Percentiles rank a stretch among this genome's conserved stretches.
These are phyloP conservation scores for Ceratocystis cubensis DNA, from an alignment of 2,329 filamentous ascomycete species.

Conservation along the genomic window DNA sequence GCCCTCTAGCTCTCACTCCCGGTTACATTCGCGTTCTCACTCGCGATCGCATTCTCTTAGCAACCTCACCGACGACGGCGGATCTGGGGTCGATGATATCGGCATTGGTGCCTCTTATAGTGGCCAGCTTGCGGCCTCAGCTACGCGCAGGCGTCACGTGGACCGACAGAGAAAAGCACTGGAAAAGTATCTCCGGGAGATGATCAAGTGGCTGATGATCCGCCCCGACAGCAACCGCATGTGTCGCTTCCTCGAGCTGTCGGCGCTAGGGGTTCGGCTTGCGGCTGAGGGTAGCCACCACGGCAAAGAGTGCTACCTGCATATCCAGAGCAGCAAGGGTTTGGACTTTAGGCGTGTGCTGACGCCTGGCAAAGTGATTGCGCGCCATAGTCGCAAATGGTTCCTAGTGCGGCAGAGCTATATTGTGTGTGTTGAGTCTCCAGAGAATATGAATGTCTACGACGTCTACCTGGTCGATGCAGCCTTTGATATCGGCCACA, in stretches of 20 bases:
- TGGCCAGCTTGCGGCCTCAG: conserved; percentile 41
- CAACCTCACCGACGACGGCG: conserved; percentile 34
- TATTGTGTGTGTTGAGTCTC: conserved; percentile 94
- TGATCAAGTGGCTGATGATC: conserved; percentile 96
- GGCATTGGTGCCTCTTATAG: conserved; percentile 25
- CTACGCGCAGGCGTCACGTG: conserved; percentile 49
- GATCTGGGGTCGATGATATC: conserved; percentile 31
- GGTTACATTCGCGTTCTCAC: not conserved
- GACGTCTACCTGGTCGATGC: conserved; percentile 96
- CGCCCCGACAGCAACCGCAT: conserved; percentile 87
- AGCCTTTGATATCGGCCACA: conserved; percentile 70
- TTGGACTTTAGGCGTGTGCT: conserved; percentile 73
- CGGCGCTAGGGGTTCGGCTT: conserved; percentile 81
- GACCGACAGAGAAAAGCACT: conserved; percentile 74
- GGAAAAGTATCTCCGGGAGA: conserved; percentile 80
- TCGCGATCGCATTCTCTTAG: conserved; percentile 10
- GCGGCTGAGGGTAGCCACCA: conserved; percentile 95
- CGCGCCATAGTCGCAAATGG: conserved; percentile 85
- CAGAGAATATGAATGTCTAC: conserved; percentile 96
- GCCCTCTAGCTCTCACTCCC: not conserved
- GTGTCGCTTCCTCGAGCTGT: conserved; percentile 91
- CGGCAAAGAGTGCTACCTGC: conserved; percentile 88
- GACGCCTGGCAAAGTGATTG: conserved; percentile 65
- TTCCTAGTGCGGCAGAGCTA: conserved; percentile 97
- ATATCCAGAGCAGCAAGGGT: conserved; percentile 84